These are phyloP conservation scores for Pseudovirgaria hyperparasitica DNA, from an alignment of 2,329 filamentous ascomycete species.

Conservation along the genomic window DNA sequence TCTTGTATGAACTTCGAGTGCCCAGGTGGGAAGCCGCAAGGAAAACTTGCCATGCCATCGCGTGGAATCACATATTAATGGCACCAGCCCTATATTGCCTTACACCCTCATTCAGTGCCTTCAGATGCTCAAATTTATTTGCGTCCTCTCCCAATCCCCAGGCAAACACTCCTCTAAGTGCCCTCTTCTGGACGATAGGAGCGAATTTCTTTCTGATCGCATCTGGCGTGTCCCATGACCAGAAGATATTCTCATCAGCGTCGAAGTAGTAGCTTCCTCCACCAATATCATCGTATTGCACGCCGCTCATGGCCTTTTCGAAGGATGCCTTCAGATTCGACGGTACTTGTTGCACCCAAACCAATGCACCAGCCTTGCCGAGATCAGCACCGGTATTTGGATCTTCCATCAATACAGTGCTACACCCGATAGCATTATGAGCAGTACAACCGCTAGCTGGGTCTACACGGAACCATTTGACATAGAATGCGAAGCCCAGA, in stretches of 20 bases:
- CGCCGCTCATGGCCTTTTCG: constrained; percentile 13
- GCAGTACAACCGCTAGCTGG: constrained; percentile 34
- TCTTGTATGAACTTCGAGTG: too few species aligned
- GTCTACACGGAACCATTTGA: constrained; percentile 51
- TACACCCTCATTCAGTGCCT: constrained; percentile 25
- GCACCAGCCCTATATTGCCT: too few species aligned
- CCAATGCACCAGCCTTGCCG: constrained; percentile 44
- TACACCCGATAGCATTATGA: constrained; percentile 42
- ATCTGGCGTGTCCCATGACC: constrained; percentile 57
- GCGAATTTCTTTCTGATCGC: constrained; percentile 51
- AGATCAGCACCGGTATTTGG: constrained; percentile 46
- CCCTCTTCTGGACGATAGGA: constrained; percentile 41
- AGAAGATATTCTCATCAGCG: constrained; percentile 45
- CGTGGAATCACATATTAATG: too few species aligned
- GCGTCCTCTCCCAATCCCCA: constrained; percentile 62
- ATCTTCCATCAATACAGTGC: constrained; percentile 46
- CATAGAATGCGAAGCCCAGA: constrained; percentile 56
- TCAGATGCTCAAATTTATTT: constrained; percentile 27
- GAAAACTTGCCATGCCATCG: too few species aligned
- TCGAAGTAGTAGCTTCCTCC: constrained; percentile 64
- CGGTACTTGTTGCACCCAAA: constrained; percentile 23
- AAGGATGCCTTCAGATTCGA: constrained; percentile 9
- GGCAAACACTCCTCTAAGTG: constrained; percentile 59
- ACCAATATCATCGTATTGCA: constrained; percentile 34
- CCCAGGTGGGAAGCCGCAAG: too few species aligned